Percentiles rank a stretch among this genome's conserved stretches.
Evolutionary conservation across 331 rosid species (phyloP).

Genomic region (Prunus yedoensis): DNA sequence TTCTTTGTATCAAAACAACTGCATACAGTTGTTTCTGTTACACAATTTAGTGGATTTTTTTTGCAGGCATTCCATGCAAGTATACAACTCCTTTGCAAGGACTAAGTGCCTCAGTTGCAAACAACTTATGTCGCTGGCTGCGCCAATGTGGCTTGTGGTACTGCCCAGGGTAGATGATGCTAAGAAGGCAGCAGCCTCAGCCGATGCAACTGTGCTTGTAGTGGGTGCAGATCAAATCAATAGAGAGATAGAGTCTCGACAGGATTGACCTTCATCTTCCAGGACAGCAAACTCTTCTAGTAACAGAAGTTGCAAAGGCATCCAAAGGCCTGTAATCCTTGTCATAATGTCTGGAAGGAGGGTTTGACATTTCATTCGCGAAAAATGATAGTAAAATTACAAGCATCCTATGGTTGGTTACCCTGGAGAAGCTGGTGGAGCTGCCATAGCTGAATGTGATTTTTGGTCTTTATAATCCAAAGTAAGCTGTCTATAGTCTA

Average conservation of each 20-base stretch:
- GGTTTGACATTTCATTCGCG: conserved; percentile 86
- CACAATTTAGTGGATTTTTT: conserved; percentile 5
- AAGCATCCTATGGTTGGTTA: conserved; percentile 95
- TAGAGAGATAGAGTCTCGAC: conserved; percentile 85
- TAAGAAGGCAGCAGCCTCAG: conserved; percentile 61
- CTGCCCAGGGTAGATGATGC: conserved; percentile 72
- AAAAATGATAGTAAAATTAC: conserved; percentile 62
- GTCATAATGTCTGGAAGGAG: conserved; percentile 96
- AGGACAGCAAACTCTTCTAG: conserved; percentile 75
- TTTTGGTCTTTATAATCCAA: conserved; percentile 82
- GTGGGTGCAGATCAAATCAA: conserved; percentile 78
- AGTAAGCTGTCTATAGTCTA: conserved; percentile 40
- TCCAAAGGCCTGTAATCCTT: conserved; percentile 89
- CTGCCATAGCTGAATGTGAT: conserved; percentile 92
- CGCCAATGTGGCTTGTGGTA: conserved; percentile 63
- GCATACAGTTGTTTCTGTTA: not conserved
- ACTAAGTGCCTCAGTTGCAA: conserved; percentile 61
- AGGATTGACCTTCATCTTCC: conserved; percentile 76
- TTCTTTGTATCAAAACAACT: not conserved
- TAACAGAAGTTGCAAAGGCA: conserved; percentile 73
- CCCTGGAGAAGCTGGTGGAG: conserved; percentile 99
- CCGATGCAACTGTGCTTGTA: conserved; percentile 79
- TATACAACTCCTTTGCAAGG: conserved; percentile 88
- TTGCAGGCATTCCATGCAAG: conserved; percentile 86
- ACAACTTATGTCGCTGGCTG: conserved; percentile 70